These are phyloP conservation scores for Lepidium africanum DNA, from an alignment of 345 rosid species.

Conservation along the genomic window DNA sequence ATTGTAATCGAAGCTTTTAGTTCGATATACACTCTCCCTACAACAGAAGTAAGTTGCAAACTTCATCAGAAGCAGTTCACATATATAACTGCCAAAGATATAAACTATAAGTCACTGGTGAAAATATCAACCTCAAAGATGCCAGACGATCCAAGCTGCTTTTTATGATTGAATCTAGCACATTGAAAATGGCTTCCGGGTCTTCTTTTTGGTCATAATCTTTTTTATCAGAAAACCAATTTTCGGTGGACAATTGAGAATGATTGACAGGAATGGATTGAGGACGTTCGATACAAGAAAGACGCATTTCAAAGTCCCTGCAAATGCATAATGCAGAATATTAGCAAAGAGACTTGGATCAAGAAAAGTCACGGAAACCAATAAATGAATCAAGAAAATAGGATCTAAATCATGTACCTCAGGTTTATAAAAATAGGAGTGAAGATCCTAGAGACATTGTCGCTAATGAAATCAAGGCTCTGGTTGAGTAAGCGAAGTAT, in stretches of 20 bases:
- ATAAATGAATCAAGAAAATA: too few species aligned
- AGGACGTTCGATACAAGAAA: conserved; percentile 16
- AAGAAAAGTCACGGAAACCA: too few species aligned
- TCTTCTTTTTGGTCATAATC: conserved; percentile 31
- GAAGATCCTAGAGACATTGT: conserved; percentile 31
- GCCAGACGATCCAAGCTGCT: conserved; percentile 60
- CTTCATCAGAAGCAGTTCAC: neutral
- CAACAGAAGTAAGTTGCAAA: conserved; percentile 7
- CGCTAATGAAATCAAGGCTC: conserved; percentile 36
- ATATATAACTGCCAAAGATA: neutral
- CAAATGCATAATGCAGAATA: conserved; percentile 1
- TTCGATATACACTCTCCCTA: conserved; percentile 46
- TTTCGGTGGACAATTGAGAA: conserved; percentile 16
- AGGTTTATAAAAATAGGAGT: conserved; percentile 25
- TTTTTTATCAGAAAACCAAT: conserved; percentile 30
- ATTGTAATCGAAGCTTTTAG: conserved; percentile 22
- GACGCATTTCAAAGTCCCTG: conserved; percentile 25
- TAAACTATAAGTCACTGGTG: neutral
- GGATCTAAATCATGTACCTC: conserved; percentile 5
- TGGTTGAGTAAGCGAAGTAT: conserved; percentile 36
- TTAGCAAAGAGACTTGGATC: too few species aligned
- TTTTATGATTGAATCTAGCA: conserved; percentile 51
- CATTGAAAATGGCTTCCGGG: conserved; percentile 42
- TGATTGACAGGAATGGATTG: neutral
- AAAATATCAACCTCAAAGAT: conserved; percentile 40